Conservation (phyloP, 345 rosid species). For the Gossypioides kirkii region DNA sequence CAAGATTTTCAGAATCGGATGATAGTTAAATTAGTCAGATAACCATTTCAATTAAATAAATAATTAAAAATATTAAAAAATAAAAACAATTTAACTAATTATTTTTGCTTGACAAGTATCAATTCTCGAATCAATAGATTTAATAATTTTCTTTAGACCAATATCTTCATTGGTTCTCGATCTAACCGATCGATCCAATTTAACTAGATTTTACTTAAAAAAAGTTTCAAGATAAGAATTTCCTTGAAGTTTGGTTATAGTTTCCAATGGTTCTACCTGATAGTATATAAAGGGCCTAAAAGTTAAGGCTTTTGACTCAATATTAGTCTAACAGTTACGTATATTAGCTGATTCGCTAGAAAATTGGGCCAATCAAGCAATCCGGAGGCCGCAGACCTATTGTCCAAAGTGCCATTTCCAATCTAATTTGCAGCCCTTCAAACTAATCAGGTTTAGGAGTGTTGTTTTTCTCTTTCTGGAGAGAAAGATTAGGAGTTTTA, state of each 20-base stretch:
- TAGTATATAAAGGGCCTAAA: neutral
- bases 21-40: no score
- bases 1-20: fast-evolving
- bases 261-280: no score
- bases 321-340: neutral
- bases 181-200: no score
- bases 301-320: neutral
- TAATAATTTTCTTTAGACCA: no score
- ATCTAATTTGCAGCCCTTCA: neutral
- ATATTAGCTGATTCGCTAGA: neutral
- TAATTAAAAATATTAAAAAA: no score
- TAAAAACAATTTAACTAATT: no score
- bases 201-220: no score
- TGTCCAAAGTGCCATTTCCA: neutral
- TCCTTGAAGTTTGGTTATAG: no score
- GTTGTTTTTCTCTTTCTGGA: neutral
- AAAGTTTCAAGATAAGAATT: no score
- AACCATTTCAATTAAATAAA: no score
- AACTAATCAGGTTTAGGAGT: no score
- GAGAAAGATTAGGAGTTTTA: neutral
- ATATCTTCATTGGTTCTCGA: fast-evolving
- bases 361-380: neutral
- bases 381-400: neutral
- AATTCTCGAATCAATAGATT: fast-evolving
- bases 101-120: no score